Conservation (phyloP, 2,329 filamentous ascomycete genomes). For the Trichoderma aggressivum region DNA sequence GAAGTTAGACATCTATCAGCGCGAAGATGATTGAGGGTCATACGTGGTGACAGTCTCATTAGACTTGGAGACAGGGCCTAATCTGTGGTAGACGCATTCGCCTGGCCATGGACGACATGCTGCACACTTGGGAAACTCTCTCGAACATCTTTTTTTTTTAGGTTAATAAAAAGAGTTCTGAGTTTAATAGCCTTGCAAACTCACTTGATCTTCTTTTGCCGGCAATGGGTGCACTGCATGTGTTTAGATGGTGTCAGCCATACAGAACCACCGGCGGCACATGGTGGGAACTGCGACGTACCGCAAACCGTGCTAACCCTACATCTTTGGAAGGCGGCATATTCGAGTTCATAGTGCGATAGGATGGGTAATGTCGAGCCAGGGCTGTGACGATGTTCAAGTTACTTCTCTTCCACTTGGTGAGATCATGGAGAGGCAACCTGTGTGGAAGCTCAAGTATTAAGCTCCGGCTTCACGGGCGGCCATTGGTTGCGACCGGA, state of each 20-base stretch:
- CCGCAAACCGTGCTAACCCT: neutral
- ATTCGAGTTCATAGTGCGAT: neutral
- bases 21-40: neutral
- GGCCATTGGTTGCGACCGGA: neutral
- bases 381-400: neutral
- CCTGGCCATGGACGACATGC: constrained; percentile 8
- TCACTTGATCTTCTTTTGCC: constrained; percentile 6
- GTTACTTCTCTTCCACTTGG: neutral
- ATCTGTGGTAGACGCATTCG: neutral
- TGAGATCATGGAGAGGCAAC: neutral
- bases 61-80: neutral
- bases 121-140: neutral
- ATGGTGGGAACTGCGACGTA: neutral
- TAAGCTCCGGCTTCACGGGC: neutral
- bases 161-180: neutral
- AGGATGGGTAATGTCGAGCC: neutral
- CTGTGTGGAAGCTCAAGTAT: neutral
- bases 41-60: neutral
- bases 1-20: neutral
- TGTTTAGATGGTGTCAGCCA: neutral
- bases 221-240: neutral
- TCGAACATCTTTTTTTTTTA: neutral
- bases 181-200: neutral
- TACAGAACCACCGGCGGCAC: neutral
- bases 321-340: neutral